Evolutionary conservation across 306 rosid species (phyloP).

Genomic region (Castanea mollissima): DNA sequence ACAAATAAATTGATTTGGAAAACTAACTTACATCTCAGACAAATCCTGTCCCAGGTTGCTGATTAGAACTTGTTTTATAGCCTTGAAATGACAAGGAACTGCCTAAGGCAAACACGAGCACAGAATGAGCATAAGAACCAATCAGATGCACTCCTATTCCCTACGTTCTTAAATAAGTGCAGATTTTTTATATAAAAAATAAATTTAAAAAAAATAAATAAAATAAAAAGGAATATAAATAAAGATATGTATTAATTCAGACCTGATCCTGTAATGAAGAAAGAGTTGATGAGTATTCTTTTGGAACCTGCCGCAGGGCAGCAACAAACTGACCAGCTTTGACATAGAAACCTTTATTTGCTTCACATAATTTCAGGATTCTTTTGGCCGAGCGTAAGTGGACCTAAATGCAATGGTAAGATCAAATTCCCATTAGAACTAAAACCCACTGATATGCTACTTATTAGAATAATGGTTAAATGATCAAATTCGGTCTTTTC

Average conservation of each 20-base stretch:
- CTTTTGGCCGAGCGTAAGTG: constrained; percentile 78
- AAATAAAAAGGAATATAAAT: not conserved
- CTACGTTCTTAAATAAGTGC: not conserved
- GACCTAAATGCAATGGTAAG: constrained; percentile 44
- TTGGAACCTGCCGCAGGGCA: constrained; percentile 63
- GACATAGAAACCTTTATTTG: constrained; percentile 84
- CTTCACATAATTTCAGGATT: constrained; percentile 66
- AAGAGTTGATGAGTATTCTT: constrained; percentile 69
- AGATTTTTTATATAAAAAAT: not conserved
- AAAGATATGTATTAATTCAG: constrained; percentile 3
- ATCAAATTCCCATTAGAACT: constrained; percentile 15
- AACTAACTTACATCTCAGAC: constrained; percentile 59
- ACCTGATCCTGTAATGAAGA: constrained; percentile 84
- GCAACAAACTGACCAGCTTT: constrained; percentile 92
- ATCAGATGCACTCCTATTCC: not conserved
- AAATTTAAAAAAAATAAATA: not conserved
- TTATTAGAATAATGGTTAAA: too few species aligned
- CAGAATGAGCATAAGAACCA: constrained; percentile 25
- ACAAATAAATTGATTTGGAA: not conserved
- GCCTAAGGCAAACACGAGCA: constrained; percentile 52
- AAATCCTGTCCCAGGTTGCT: constrained; percentile 61
- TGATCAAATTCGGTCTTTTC: too few species aligned
- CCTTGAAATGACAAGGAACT: constrained; percentile 65
- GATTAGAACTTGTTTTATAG: constrained; percentile 49
- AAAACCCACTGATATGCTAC: not conserved